A percentile compares a stretch with the other conserved stretches of the same genome.
Conservation (phyloP, 805 yeast species). For the Pichia kluyveri region DNA sequence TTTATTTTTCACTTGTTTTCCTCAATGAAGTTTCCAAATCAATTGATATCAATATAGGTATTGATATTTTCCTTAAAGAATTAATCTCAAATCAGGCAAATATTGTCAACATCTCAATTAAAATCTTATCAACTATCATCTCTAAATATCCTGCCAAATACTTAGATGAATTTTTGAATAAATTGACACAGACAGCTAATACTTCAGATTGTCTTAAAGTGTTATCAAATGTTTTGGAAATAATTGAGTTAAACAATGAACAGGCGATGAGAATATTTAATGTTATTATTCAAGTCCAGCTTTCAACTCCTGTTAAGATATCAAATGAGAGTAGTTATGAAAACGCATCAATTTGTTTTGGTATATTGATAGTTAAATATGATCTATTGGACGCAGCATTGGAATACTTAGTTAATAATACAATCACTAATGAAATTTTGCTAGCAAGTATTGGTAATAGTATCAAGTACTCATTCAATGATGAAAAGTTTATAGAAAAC, state of each 20-base stretch:
- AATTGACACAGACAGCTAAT: slow-evolving; percentile 8
- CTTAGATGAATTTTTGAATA: slow-evolving; percentile 29
- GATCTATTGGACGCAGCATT: slow-evolving; percentile 8
- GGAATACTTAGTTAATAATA: background rate
- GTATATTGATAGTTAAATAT: slow-evolving; percentile 14
- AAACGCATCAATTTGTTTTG: slow-evolving; percentile 19
- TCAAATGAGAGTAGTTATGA: slow-evolving; percentile 10
- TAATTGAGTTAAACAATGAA: background rate
- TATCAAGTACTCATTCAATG: slow-evolving; percentile 20
- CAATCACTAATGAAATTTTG: slow-evolving; percentile 5
- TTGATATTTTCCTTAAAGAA: slow-evolving; percentile 29
- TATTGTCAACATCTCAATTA: slow-evolving; percentile 39
- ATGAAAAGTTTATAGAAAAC: slow-evolving; percentile 8
- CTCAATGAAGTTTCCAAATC: slow-evolving; percentile 42
- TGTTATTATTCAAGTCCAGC: slow-evolving; percentile 4
- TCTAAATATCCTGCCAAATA: slow-evolving; percentile 30
- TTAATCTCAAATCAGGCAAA: slow-evolving; percentile 22
- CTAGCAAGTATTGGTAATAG: slow-evolving; percentile 22
- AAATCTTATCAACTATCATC: slow-evolving; percentile 42
- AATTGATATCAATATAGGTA: slow-evolving; percentile 24
- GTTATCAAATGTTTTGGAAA: slow-evolving; percentile 8
- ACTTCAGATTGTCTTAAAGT: slow-evolving; percentile 6
- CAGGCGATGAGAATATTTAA: slow-evolving; percentile 3
- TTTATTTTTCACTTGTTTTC: slow-evolving; percentile 28
- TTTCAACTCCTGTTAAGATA: background rate